These are phyloP conservation scores for Trypanosomatidae sp. DNA, from an alignment of 208 protist genomes.

Conservation along the genomic window DNA sequence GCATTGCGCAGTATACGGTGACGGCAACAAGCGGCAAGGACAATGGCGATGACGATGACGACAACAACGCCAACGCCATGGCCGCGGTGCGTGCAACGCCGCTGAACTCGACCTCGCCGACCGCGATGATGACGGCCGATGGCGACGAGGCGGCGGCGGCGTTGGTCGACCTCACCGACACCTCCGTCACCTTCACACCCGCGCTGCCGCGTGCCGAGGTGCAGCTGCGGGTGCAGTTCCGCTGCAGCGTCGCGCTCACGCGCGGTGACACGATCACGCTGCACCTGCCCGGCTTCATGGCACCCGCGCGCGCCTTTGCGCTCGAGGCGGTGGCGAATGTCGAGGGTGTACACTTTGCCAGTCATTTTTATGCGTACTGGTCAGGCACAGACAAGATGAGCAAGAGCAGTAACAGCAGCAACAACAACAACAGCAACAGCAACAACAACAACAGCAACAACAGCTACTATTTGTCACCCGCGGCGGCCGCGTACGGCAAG, in stretches of 20 bases:
- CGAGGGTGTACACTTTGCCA: constrained; percentile 18
- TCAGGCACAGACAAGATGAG: constrained; percentile 24
- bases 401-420: constrained; percentile 1
- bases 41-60: background rate
- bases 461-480: too few species aligned
- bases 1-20: constrained; percentile 11
- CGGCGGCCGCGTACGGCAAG: constrained; percentile 11
- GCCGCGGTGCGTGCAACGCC: too few species aligned
- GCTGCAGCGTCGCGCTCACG: constrained; percentile 33
- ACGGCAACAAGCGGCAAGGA: background rate
- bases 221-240: constrained; percentile 40
- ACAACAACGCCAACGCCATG: too few species aligned
- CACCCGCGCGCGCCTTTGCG: constrained; percentile 28
- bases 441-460: too few species aligned
- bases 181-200: constrained; percentile 29
- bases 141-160: background rate
- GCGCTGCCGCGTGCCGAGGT: constrained; percentile 47
- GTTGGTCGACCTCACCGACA: constrained; percentile 31
- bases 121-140: background rate
- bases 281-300: constrained; percentile 48
- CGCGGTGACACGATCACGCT: constrained; percentile 48
- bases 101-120: too few species aligned
- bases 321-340: constrained; percentile 15
- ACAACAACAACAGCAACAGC: too few species aligned
- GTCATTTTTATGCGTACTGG: constrained; percentile 64